Evolutionary conservation across 306 rosid species (phyloP).

Genomic region (Acmispon strigosus): DNA sequence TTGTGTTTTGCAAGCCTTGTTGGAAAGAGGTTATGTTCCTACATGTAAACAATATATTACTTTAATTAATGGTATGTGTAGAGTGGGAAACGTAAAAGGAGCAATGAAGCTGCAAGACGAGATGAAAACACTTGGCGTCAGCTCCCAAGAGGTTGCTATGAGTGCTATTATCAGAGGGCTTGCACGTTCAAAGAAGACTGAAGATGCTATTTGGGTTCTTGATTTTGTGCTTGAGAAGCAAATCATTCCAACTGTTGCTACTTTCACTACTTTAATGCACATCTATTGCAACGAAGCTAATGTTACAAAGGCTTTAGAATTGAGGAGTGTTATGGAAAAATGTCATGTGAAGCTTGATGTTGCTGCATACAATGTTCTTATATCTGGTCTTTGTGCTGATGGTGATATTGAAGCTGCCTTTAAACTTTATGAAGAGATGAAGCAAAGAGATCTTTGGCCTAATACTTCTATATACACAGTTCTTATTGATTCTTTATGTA

Average conservation of each 20-base stretch:
- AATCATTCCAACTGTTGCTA: slow-evolving; percentile 57
- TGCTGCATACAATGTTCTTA: slow-evolving; percentile 55
- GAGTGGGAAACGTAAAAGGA: slow-evolving; percentile 62
- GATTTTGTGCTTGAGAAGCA: slow-evolving; percentile 40
- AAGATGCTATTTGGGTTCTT: slow-evolving; percentile 50
- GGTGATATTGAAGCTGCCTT: slow-evolving; percentile 55
- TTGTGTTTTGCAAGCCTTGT: slow-evolving; percentile 42
- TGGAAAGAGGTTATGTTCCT: slow-evolving; percentile 54
- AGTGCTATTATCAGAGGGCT: slow-evolving; percentile 72
- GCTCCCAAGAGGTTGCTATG: slow-evolving; percentile 51
- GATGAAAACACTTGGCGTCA: slow-evolving; percentile 46
- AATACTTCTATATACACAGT: slow-evolving; percentile 45
- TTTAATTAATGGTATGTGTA: slow-evolving; percentile 60
- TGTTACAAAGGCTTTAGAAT: slow-evolving; percentile 43
- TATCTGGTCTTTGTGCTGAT: slow-evolving; percentile 61
- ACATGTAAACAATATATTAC: slow-evolving; percentile 48
- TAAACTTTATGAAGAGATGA: slow-evolving; percentile 65
- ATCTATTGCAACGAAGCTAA: slow-evolving; percentile 47
- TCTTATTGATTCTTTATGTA: slow-evolving; percentile 40
- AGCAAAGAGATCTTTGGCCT: slow-evolving; percentile 51
- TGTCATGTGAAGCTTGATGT: slow-evolving; percentile 57
- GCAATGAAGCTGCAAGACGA: slow-evolving; percentile 58
- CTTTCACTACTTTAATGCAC: slow-evolving; percentile 79
- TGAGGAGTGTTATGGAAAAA: slow-evolving; percentile 51
- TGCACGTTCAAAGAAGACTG: slow-evolving; percentile 48